Evolutionary conservation across 129 eudicot genomes (phyloP).

Genomic region (Flaveria trinervia): DNA sequence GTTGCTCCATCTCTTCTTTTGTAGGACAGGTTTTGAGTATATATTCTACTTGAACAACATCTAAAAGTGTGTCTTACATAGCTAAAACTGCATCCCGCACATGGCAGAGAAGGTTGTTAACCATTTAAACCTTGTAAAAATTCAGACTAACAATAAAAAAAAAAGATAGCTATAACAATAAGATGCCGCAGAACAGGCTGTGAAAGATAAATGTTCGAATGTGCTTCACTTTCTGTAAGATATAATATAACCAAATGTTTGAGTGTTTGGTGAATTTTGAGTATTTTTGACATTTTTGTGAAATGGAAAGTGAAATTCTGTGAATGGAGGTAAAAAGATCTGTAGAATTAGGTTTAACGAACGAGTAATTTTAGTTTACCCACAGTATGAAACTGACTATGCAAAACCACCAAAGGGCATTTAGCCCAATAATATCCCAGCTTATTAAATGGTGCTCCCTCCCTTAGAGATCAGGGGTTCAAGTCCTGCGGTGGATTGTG

Average conservation of each 20-base stretch:
- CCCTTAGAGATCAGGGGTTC: too few species aligned
- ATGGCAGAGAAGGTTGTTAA: slow-evolving; percentile 9
- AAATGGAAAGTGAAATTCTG: not conserved
- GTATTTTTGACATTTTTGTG: not conserved
- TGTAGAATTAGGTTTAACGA: not conserved
- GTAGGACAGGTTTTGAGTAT: slow-evolving; percentile 81
- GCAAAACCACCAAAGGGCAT: not conserved
- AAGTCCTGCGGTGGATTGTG: too few species aligned
- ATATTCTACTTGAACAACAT: slow-evolving; percentile 78
- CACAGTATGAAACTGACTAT: not conserved
- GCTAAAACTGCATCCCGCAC: slow-evolving; percentile 71
- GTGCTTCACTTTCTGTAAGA: not conserved
- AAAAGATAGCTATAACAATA: not conserved
- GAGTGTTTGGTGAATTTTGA: not conserved
- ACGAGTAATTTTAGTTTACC: not conserved
- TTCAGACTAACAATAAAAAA: too few species aligned
- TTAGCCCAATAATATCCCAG: too few species aligned
- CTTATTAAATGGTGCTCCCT: too few species aligned
- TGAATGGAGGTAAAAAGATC: not conserved
- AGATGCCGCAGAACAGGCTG: not conserved
- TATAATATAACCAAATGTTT: not conserved
- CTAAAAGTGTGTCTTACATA: slow-evolving; percentile 65
- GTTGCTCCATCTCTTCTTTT: slow-evolving; percentile 87
- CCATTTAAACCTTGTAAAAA: not conserved
- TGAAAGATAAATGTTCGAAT: not conserved